Percentiles rank a stretch among this genome's conserved stretches.
phyloP scores from a whole-genome alignment of 1,284 basidiomycete species.

The Xanthoconium separans region DNA sequence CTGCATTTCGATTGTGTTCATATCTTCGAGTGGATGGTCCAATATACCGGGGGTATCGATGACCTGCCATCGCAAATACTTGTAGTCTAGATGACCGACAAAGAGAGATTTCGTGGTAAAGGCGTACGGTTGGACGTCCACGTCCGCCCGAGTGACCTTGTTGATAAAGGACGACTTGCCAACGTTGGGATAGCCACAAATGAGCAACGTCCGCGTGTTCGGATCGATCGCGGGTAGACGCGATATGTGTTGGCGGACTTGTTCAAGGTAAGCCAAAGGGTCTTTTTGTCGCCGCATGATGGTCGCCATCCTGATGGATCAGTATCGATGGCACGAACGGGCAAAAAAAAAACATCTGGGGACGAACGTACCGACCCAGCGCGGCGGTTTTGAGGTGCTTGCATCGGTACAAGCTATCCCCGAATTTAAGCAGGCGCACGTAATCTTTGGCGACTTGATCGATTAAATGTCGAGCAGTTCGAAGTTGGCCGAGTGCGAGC shows the following conservation, averaged over 20 bases:
- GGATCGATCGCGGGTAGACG: constrained; percentile 96
- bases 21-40: constrained; percentile 93
- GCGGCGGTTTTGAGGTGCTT: constrained; percentile 96
- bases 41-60: constrained; percentile 94
- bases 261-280: constrained; percentile 93
- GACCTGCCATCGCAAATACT: constrained; percentile 97
- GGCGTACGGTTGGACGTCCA: constrained; percentile 96
- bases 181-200: constrained; percentile 97
- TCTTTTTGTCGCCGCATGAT: constrained; percentile 98
- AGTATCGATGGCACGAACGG: constrained; percentile 1
- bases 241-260: constrained; percentile 95
- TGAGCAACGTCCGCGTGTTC: constrained; percentile 92
- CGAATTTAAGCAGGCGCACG: constrained; percentile 91
- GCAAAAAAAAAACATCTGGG: neutral
- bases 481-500: constrained; percentile 91
- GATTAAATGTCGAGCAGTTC: constrained; percentile 91
- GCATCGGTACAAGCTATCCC: constrained; percentile 93
- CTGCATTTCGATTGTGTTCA: constrained; percentile 99
- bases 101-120: constrained; percentile 98
- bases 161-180: constrained; percentile 98
- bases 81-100: constrained; percentile 96
- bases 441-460: constrained; percentile 97
- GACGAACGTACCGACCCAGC: constrained; percentile 74
- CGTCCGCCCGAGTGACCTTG: constrained; percentile 96
- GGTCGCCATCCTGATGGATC: constrained; percentile 78